Base-by-base conservation (phyloP, 2,329 filamentous ascomycete genomes). In the Penicillium sclerotiorum region DNA sequence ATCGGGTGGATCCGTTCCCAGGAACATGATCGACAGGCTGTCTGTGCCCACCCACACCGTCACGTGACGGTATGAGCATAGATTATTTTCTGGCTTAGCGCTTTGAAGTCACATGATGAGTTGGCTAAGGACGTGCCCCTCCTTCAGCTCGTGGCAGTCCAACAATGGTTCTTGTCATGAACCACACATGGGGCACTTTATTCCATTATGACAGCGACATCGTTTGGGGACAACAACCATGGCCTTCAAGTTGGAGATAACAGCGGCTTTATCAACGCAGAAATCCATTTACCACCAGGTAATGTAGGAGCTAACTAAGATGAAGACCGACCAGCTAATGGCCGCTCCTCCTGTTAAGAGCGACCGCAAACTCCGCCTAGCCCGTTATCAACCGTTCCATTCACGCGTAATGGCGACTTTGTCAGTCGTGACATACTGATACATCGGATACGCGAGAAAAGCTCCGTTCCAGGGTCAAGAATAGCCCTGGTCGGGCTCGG, bases 211-310 rank as follows among this genome's bases (percentile, higher is more conserved):
- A n/a, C 32, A 18, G 47, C 38, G n/a, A 45, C 22, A 47, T 45
- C 49, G 28, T 35, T 47, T 21, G 5, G 32, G 12, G 49, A 15
- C 18, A 15, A 12, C 17, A 51, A 51, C 20, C n/a, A 47, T 47
- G 33, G 23, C 3, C 5, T 35, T 9, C 25, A 51, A 37, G 12
- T 51, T 5, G 49, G 44, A 44, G 25, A 21, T 18, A 44, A 51
- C 11, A 5, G 12, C 39, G 33, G 44, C 25, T 22, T 13, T 5
- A 25, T 47, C n/a, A n/a, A n/a, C n/a, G n/a, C n/a, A 36, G 42
- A 50, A 5, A 41, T 46, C 15, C 28, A 50, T 42, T 42, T 47
- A 30, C 44, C 44, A 12, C 33, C 13, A 7, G 44, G 49, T 51
- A 28, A 43, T 23, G 38, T 15, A 38, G 42, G n/a, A n/a, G n/a